A percentile compares a stretch with the other conserved stretches of the same genome.
These are phyloP conservation scores for Ustilago sp. DNA, from an alignment of 1,284 basidiomycete species.

Conservation along the genomic window DNA sequence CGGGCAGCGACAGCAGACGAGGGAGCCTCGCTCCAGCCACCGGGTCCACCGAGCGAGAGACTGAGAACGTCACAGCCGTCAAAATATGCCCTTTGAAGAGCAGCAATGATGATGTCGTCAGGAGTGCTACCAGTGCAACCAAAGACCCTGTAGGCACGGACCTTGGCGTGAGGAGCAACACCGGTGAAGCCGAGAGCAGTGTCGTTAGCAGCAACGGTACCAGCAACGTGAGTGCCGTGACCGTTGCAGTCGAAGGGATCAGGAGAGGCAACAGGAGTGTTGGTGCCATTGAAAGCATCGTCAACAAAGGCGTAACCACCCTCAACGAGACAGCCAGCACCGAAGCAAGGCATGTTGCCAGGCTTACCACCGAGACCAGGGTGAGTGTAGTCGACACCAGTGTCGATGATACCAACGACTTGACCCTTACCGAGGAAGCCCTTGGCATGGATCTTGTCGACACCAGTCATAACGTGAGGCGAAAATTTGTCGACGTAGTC, in stretches of 20 bases:
- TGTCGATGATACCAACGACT: conserved; percentile 74
- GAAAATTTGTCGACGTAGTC: conserved; percentile 52
- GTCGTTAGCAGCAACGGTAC: conserved; percentile 76
- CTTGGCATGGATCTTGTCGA: conserved; percentile 73
- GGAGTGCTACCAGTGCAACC: conserved; percentile 68
- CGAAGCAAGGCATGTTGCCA: conserved; percentile 53
- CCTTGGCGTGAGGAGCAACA: conserved; percentile 51
- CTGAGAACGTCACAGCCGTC: conserved; percentile 74
- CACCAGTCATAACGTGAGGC: conserved; percentile 67
- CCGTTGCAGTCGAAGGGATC: conserved; percentile 70
- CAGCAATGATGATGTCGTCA: conserved; percentile 71
- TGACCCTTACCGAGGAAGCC: conserved; percentile 74
- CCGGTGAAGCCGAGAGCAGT: conserved; percentile 56
- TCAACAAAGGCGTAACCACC: conserved; percentile 61
- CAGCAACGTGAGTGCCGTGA: conserved; percentile 75
- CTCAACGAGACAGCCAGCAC: conserved; percentile 48
- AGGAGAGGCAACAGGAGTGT: conserved; percentile 67
- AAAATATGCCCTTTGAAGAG: conserved; percentile 58
- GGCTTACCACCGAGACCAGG: conserved; percentile 74
- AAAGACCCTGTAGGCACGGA: conserved; percentile 71
- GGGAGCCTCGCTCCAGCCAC: conserved; percentile 48
- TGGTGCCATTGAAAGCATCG: conserved; percentile 69
- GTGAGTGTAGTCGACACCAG: conserved; percentile 75
- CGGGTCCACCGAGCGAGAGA: conserved; percentile 75
- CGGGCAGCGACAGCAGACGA: conserved; percentile 43